Evolutionary conservation across 2,329 filamentous ascomycete genomes (phyloP), one percentile per base, ranked within the genome.

Genomic region (Exophiala calicioides): DNA sequence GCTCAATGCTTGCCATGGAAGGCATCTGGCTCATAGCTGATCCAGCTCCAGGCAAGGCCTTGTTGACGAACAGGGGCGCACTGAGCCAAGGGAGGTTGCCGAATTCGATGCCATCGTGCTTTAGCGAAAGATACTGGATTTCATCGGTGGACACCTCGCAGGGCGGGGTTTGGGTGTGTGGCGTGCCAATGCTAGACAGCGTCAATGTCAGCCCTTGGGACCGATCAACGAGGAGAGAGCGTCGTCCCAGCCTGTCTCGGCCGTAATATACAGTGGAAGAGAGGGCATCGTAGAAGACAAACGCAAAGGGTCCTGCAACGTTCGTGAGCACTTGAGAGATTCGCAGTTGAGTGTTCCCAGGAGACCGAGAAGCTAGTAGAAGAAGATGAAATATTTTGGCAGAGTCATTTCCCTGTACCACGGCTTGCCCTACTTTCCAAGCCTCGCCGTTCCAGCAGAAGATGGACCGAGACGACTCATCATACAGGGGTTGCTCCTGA

Each of bases 361-460:
- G 47, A 23, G 32, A 26, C 15, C 46, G 55, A 23, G 62, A 56
- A 58, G 77, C 72, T 47, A 69, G 60, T 15, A 76, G 60, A 36
- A 95, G 73, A 27, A 79, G 61, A 24, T 74, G 62, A 60, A 91
- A 83, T 13, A 97, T 73, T 5, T 72, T 69, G 59, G 85, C 77
- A 3, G 87, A 87, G 67, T 98, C 93, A 62, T 95, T 96, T 47
- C 82, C 86, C 26, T 60, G 50, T 4, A 95, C 73, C 1, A 65
- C 60, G 7, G 76, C 59, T 24, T 75, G 76, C 6, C 68, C 69
- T 38, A 95, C 76, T 47, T 79, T 84, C 93, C 93, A 98, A 1
- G 90, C 91, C 65, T 98, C 93, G 32, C 93, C 93, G 62, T 98
- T 98, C 93, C 93, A 98, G 75, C 91, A 96, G 2, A 98, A 75